Base-by-base conservation (phyloP, 2,329 filamentous ascomycete species). In the Ceratocystis destructans region DNA sequence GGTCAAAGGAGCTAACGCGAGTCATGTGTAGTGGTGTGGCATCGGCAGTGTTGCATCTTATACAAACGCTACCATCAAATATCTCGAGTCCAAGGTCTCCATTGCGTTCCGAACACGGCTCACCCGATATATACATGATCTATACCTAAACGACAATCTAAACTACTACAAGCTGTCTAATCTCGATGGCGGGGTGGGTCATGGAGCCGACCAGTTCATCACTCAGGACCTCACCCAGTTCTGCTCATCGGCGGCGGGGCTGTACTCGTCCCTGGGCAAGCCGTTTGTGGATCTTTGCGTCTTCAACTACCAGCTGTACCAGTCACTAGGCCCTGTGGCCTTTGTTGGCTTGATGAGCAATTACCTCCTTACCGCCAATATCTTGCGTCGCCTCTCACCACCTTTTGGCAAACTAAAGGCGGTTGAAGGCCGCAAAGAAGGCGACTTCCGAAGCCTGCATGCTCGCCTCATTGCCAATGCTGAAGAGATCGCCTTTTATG, bases 41-140 rank as follows among this genome's bases (percentile, higher is more conserved):
- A 87, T 99, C 45, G 94, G 94, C 53, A 90, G 89, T 1, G 86
- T 97, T 69, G 93, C 92, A 7, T 96, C 93, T 0, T 99, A 99
- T 73, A 96, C 93, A 63, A 99, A 99, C 75, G 91, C 93, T 65
- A 96, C 95, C 88, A 99, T 99, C 80, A 97, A 97, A 76, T 99
- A 89, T 77, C 82, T 99, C 69, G 93, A 99, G 76, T 93, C 90
- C 63, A 99, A 99, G 78, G 91, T 99, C 65, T 96, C 93, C 5
- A 99, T 99, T 70, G 93, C 95, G 44, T 99, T 99, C 81, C 87
- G 94, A 53, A 99, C 94, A 3, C 85, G 94, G 10, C 81, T 99
- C 15, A 99, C 94, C 1, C 82, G 94, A 71, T 99, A 99, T 74
- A 96, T 99, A 65, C 94, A 99, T 76, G 94, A 99, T 72, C 79